phyloP scores from a whole-genome alignment of 2,329 filamentous ascomycete species.

The Coniochaeta sp. region DNA sequence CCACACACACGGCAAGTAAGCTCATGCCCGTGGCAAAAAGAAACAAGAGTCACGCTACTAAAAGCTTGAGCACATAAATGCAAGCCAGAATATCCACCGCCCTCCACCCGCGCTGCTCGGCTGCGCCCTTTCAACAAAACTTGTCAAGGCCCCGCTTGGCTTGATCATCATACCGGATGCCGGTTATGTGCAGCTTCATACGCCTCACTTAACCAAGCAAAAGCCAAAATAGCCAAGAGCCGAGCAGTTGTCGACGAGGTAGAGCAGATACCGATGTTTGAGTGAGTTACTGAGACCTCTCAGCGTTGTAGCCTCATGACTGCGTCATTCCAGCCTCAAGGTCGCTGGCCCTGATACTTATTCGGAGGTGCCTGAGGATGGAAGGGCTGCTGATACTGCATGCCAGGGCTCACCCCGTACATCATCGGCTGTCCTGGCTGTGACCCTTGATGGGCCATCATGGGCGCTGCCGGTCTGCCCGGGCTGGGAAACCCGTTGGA shows the following conservation, averaged over 20 bases:
- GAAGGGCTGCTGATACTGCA: constrained; percentile 71
- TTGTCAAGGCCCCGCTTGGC: neutral
- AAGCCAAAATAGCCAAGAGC: neutral
- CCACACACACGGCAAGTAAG: neutral
- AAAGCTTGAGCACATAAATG: neutral
- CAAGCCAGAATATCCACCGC: neutral
- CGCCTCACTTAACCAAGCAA: neutral
- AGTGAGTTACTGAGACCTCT: neutral
- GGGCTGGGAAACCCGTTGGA: constrained; percentile 83
- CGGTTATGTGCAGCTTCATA: neutral
- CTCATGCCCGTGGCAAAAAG: neutral
- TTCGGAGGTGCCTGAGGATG: constrained; percentile 64
- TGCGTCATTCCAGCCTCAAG: neutral
- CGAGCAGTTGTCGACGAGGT: neutral
- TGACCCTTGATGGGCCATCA: constrained; percentile 93
- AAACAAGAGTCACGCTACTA: neutral
- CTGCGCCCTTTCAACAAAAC: neutral
- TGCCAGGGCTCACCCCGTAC: constrained; percentile 69
- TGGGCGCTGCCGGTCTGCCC: constrained; percentile 66
- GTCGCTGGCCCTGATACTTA: constrained; percentile 42
- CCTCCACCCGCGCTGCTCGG: neutral
- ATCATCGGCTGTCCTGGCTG: constrained; percentile 72
- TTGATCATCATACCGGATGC: neutral
- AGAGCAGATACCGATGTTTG: neutral
- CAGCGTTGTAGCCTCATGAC: neutral